These are phyloP conservation scores for Bolboschoenus planiculmis DNA, from an alignment of 176 grass and related monocot genomes.

Conservation along the genomic window DNA sequence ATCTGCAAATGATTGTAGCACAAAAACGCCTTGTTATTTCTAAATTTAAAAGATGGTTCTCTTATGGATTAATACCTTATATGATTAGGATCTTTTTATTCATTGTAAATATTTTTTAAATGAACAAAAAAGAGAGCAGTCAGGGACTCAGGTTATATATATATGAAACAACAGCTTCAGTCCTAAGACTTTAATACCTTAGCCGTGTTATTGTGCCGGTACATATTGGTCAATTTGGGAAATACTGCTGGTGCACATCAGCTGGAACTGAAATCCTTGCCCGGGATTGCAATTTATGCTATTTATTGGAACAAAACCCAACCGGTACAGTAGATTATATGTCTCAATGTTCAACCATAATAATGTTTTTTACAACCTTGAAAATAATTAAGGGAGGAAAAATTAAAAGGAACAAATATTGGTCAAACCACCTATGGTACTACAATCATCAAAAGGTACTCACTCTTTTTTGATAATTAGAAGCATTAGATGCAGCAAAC, in stretches of 20 bases:
- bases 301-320: too few species aligned
- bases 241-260: neutral
- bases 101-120: neutral
- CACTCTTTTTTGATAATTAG: constrained; percentile 31
- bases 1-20: constrained; percentile 6
- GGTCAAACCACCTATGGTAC: neutral
- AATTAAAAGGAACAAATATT: neutral
- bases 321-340: neutral
- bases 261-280: neutral
- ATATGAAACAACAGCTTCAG: neutral
- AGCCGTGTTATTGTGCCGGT: neutral
- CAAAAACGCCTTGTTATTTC: neutral
- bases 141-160: neutral
- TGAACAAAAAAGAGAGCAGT: neutral
- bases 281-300: neutral
- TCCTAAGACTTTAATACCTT: neutral
- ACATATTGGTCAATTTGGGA: neutral
- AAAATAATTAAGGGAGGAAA: neutral
- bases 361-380: neutral
- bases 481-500: constrained; percentile 31
- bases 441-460: neutral
- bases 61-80: neutral
- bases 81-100: neutral
- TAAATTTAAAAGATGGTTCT: neutral
- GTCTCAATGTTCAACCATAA: neutral